These are phyloP conservation scores for Lecanoromycetidae sp. DNA, from an alignment of 2,329 filamentous ascomycete species.

Conservation along the genomic window DNA sequence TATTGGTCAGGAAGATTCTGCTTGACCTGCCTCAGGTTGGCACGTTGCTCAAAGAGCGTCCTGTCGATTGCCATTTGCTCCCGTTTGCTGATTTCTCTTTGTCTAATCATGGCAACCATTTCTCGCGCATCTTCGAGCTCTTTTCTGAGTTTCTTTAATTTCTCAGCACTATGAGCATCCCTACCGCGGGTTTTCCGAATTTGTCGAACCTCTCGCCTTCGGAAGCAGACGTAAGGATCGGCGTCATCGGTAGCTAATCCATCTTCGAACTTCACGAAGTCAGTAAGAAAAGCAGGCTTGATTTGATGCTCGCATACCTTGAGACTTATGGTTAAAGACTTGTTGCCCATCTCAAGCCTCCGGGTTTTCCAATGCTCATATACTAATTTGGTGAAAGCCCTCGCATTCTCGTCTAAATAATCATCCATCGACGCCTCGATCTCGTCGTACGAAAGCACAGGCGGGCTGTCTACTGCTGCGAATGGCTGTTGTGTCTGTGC, in stretches of 20 bases:
- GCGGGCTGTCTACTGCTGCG: constrained; percentile 77
- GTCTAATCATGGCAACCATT: constrained; percentile 62
- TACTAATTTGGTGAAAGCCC: constrained; percentile 58
- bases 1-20: constrained; percentile 51
- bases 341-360: constrained; percentile 55
- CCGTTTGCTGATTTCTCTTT: constrained; percentile 67
- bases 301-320: constrained; percentile 40
- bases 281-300: background rate
- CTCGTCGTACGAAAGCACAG: constrained; percentile 60
- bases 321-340: constrained; percentile 60
- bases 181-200: constrained; percentile 88
- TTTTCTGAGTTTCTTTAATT: constrained; percentile 77
- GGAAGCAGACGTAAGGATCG: constrained; percentile 96
- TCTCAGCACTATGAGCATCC: constrained; percentile 88
- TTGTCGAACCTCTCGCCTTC: constrained; percentile 83
- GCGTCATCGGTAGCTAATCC: constrained; percentile 89
- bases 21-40: constrained; percentile 77
- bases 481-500: constrained; percentile 74
- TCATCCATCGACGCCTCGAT: constrained; percentile 60
- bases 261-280: constrained; percentile 45
- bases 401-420: constrained; percentile 41
- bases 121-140: constrained; percentile 83
- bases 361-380: constrained; percentile 82
- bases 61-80: constrained; percentile 65
- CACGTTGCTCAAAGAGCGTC: constrained; percentile 69